Evolutionary conservation across 176 grass and related monocot species (phyloP).

Genomic region (Aegilops tauschii): DNA sequence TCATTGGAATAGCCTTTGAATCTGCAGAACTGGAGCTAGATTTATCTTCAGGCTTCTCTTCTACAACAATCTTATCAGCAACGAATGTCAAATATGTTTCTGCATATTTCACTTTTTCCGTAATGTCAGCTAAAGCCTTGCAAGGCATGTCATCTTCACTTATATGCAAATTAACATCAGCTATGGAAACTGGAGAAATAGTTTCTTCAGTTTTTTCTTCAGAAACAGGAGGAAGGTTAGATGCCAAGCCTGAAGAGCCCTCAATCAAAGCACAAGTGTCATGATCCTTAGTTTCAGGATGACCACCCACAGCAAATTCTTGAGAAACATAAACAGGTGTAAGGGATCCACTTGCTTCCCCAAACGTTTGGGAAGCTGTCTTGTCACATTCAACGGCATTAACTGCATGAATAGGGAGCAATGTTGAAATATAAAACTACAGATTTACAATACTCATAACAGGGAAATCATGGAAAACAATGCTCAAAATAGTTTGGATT

Average conservation of each 20-base stretch:
- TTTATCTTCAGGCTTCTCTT: constrained; percentile 37
- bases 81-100: constrained; percentile 16
- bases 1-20: constrained; percentile 24
- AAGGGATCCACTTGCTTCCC: constrained; percentile 26
- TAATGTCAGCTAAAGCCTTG: constrained; percentile 26
- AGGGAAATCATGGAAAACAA: constrained; percentile 12
- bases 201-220: constrained; percentile 32
- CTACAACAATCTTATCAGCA: constrained; percentile 24
- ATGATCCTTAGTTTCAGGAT: constrained; percentile 30
- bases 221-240: constrained; percentile 21
- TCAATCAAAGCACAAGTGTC: constrained; percentile 16
- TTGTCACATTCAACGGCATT: constrained; percentile 38
- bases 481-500: constrained; percentile 14
- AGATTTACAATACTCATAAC: background rate
- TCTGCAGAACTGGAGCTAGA: constrained; percentile 22
- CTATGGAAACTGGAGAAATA: constrained; percentile 10
- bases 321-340: constrained; percentile 34
- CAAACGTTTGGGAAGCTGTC: constrained; percentile 6
- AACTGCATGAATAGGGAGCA: constrained; percentile 32
- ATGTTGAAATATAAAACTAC: constrained; percentile 10
- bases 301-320: constrained; percentile 4
- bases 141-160: constrained; percentile 24
- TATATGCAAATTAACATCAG: constrained; percentile 28
- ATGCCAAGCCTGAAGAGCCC: constrained; percentile 3
- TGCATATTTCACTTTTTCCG: constrained; percentile 33